Evolutionary conservation across 768 basidiomycete genomes (phyloP), one percentile per base, ranked within the genome.

Genomic region (Rhizopogon rudus): DNA sequence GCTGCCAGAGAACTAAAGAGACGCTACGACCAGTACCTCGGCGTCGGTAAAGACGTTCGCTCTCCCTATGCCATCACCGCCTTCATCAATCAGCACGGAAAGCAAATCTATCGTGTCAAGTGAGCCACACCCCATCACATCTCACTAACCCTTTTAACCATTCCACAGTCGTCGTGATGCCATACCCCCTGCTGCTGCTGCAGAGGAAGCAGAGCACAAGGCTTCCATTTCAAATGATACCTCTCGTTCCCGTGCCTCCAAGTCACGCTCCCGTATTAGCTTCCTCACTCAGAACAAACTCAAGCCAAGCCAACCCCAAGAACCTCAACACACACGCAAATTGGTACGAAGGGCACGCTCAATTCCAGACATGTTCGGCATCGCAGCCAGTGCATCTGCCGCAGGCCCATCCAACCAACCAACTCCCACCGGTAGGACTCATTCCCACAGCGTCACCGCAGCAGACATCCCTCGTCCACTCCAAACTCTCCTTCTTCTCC

Each of bases 1-100:
- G 88, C 86, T 29, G 90, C 90, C 12, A 81, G 82, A 40, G 88
- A 88, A 61, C 74, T 93, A 53, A 93, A 93, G 77, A 77, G 78
- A 62, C 77, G 81, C 29, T 89, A 87, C 63, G 91, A 93, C 67
- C 80, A 83, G 49, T 72, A 78, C 42, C 68, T 83, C 37, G 86
- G 88, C 12, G 87, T 92, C 31, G 79, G 81, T 14, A 77, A 79
- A 62, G 76, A 82, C 57, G 75, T 84, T 10, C 82, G 86, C 31
- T 91, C 89, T 12, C 90, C 91, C 2, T 93, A 86, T 65, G 83
- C 83, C 40, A 88, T 91, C 62, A 91, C 89, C n/a, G 84, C 85
- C 7, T 84, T 88, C 62, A 79, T 87, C 46, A 91, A 89, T 65
- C 88, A 91, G 65, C 83, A 88, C 69, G 91, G 91, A 52, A 84